A percentile compares a stretch with the other conserved stretches of the same genome.
Conservation (phyloP, 208 protist species). For the Leptomonas pyrrhocoris region DNA sequence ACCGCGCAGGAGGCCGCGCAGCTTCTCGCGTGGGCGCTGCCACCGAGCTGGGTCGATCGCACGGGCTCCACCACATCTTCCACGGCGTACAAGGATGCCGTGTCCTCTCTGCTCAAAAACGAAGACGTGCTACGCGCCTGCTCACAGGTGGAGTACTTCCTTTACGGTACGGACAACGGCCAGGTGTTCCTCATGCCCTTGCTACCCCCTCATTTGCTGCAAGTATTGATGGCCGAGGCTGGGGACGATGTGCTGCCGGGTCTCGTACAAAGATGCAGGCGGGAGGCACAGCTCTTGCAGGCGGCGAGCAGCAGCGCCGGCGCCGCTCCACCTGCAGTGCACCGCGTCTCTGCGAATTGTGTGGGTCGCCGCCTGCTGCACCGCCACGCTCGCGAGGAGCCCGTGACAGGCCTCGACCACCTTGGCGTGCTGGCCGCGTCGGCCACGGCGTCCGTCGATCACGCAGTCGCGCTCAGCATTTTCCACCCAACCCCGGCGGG, state of each 20-base stretch:
- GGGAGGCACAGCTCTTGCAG: neutral
- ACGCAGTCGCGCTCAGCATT: constrained; percentile 56
- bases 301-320: neutral
- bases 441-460: constrained; percentile 32
- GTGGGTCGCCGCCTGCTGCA: constrained; percentile 60
- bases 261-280: neutral
- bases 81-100: neutral
- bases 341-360: constrained; percentile 40
- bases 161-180: constrained; percentile 69
- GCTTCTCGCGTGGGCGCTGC: constrained; percentile 53
- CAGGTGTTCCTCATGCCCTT: constrained; percentile 62
- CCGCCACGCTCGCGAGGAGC: constrained; percentile 56
- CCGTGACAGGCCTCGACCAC: constrained; percentile 49
- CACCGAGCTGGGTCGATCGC: neutral
- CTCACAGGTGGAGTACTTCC: constrained; percentile 84
- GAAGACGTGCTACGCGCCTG: constrained; percentile 29
- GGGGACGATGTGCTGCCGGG: constrained; percentile 13
- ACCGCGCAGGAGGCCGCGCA: constrained; percentile 21
- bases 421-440: constrained; percentile 64
- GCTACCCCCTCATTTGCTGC: constrained; percentile 55
- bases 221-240: constrained; percentile 13
- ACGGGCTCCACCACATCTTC: neutral
- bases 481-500: constrained; percentile 58
- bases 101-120: constrained; percentile 4
- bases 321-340: neutral